Evolutionary conservation across 345 rosid species (phyloP), one percentile per base, ranked within the genome.

Genomic region (Moricandia arvensis): DNA sequence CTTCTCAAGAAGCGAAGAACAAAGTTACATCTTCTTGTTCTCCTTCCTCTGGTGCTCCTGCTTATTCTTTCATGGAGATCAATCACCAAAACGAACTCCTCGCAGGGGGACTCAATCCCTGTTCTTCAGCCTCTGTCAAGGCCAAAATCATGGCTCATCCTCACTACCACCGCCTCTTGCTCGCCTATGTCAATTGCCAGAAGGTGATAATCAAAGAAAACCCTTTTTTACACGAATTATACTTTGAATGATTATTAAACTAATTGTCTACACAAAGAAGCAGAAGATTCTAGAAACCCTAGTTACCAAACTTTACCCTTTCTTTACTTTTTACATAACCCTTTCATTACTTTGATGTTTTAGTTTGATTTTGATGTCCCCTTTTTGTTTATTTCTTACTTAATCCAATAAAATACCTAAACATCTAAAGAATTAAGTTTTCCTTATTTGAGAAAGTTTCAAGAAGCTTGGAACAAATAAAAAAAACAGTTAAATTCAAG

Each of bases 121-220:
- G 65, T 26, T 69, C 66, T 53, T 69, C 88, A 55, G 65, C 82
- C 66, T 77, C 92, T 70, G 85, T 83, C 21, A 93, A 85, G 83
- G 92, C 96, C 24, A 96, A 91, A 82, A 96, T 96, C 89, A 88
- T 93, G 96, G 86, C 95, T 77, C 99, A 96, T 85, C 99, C 99
- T 82, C 89, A 87, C 90, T 96, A 86, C 80, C 92, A 83, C 63
- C 93, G 97, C 30, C 99, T 96, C 80, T 81, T 96, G 78, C 86
- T 90, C 16, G 93, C 99, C 55, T 96, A 91, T 82, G 89, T 80
- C 78, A 96, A 77, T 71, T 96, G 99, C 64, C 99, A 96, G 74
- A 96, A 96, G 99, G 99, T 96, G 80, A 72, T 64, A 1, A 18
- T 53, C 7, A 61, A 10, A 37, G 3, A 33, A 31, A 53, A 37